phyloP scores from a whole-genome alignment of 176 grass and related monocot genomes.

The Eragrostis curvula region DNA sequence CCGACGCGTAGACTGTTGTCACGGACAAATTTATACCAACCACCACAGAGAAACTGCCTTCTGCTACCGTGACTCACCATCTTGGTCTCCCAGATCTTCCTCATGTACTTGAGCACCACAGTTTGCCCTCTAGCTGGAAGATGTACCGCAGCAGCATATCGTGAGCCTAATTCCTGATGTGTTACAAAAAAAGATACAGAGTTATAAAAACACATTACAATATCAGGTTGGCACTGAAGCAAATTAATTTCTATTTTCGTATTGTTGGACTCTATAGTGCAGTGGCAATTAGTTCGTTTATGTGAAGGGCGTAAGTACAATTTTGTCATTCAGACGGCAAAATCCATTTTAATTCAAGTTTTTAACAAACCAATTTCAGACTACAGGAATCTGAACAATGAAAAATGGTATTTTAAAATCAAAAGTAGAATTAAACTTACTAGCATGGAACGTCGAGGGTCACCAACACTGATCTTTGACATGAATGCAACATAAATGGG shows the following conservation, averaged over 20 bases:
- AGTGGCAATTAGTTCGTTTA: not conserved
- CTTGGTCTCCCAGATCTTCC: slow-evolving; percentile 26
- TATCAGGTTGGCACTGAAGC: not conserved
- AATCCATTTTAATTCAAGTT: no score
- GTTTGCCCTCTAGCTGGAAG: slow-evolving; percentile 22
- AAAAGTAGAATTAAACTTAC: slow-evolving; percentile 9
- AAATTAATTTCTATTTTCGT: not conserved
- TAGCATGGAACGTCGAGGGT: slow-evolving; percentile 17
- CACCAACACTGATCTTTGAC: not conserved
- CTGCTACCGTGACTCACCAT: not conserved
- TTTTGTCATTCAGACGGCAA: no score
- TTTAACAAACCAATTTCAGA: not conserved
- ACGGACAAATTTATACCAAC: slow-evolving; percentile 37
- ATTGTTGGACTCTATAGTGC: not conserved
- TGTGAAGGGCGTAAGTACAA: not conserved
- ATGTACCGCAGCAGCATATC: slow-evolving; percentile 9
- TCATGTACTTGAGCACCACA: not conserved
- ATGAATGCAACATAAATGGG: not conserved
- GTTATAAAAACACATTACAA: not conserved
- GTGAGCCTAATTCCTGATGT: slow-evolving; percentile 35
- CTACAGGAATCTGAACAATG: not conserved
- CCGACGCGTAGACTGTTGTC: slow-evolving; percentile 48
- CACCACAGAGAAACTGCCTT: not conserved
- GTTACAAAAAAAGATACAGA: not conserved
- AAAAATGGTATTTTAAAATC: not conserved